Evolutionary conservation across 148 eudicot genomes (phyloP).

Genomic region (Rhododendron ferrugineum): DNA sequence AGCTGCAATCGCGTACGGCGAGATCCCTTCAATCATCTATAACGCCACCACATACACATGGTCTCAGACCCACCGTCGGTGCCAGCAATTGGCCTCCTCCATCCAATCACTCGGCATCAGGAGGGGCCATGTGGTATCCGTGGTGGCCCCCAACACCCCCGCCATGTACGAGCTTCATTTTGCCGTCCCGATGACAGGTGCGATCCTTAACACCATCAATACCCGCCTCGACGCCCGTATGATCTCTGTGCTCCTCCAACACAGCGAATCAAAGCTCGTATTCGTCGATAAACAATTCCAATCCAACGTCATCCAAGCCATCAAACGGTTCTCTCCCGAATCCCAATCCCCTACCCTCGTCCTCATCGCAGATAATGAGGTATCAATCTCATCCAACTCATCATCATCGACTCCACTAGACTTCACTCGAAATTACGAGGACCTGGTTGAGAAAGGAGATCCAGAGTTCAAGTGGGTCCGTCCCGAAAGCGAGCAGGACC

Average conservation of each 20-base stretch:
- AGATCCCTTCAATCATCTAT: slow-evolving; percentile 48
- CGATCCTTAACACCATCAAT: slow-evolving; percentile 36
- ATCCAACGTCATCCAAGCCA: slow-evolving; percentile 21
- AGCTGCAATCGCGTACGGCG: slow-evolving; percentile 57
- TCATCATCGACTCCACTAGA: not conserved
- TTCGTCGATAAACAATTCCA: slow-evolving; percentile 23
- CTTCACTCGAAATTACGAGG: slow-evolving; percentile 16
- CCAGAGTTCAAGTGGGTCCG: slow-evolving; percentile 27
- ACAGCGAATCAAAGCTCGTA: slow-evolving; percentile 29
- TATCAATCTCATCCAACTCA: not conserved
- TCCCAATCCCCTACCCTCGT: not conserved
- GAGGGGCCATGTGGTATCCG: slow-evolving; percentile 35
- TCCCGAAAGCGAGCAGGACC: slow-evolving; percentile 35
- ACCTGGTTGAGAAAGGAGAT: slow-evolving; percentile 24
- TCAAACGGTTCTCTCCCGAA: slow-evolving; percentile 19
- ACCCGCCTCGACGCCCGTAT: slow-evolving; percentile 39
- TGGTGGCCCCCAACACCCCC: slow-evolving; percentile 45
- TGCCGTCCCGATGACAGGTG: slow-evolving; percentile 42
- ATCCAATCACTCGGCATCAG: slow-evolving; percentile 23
- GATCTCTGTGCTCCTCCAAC: slow-evolving; percentile 30
- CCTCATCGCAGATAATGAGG: slow-evolving; percentile 24
- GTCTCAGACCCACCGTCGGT: slow-evolving; percentile 49
- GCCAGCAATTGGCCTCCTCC: slow-evolving; percentile 47
- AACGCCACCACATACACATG: slow-evolving; percentile 50
- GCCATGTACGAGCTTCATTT: slow-evolving; percentile 52